These are phyloP conservation scores for Lagenidium sp. DNA, from an alignment of 352 stramenopile genomes.

Conservation along the genomic window DNA sequence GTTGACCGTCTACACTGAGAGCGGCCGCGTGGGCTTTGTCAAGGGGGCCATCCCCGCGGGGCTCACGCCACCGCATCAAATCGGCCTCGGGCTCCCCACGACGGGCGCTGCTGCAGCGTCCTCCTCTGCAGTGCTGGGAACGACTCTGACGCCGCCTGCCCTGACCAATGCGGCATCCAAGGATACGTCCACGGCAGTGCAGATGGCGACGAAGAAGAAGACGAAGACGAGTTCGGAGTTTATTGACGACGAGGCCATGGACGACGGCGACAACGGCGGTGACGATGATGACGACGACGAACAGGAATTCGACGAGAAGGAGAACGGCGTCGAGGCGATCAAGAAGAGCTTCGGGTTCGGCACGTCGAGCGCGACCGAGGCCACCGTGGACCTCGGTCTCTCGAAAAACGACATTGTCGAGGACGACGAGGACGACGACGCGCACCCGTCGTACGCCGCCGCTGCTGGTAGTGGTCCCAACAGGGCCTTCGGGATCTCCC, in stretches of 20 bases:
- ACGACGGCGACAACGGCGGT: conserved; percentile 20
- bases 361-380: conserved; percentile 12
- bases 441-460: conserved; percentile 1
- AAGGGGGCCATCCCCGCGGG: conserved; percentile 53
- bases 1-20: conserved; percentile 46
- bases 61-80: conserved; percentile 41
- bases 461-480: background rate
- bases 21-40: conserved; percentile 51
- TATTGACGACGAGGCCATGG: conserved; percentile 35
- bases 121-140: background rate
- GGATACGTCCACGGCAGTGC: background rate
- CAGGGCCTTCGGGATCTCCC: conserved; percentile 4
- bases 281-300: conserved; percentile 19
- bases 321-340: conserved; percentile 68
- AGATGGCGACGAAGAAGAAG: background rate
- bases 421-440: conserved; percentile 12
- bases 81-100: background rate
- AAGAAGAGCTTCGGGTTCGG: conserved; percentile 81
- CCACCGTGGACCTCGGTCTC: conserved; percentile 14
- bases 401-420: conserved; percentile 10
- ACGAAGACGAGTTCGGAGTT: conserved; percentile 17
- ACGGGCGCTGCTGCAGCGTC: background rate
- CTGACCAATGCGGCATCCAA: background rate
- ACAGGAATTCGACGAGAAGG: conserved; percentile 46
- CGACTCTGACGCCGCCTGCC: too few species aligned